Evolutionary conservation across 352 stramenopile genomes (phyloP).

Genomic region (Paralagenidium karlingii): DNA sequence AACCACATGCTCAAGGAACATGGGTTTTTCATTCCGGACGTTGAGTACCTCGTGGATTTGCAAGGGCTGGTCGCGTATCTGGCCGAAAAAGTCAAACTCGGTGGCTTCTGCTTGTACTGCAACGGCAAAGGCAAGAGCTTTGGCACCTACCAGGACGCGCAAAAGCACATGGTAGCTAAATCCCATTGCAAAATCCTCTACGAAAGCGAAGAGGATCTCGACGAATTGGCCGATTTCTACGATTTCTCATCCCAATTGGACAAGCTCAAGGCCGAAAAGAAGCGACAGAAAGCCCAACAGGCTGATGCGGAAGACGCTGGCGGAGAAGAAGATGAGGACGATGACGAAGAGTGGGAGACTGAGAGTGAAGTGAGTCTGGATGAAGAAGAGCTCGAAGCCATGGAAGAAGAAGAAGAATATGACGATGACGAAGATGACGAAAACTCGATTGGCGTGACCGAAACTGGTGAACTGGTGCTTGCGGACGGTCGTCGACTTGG

Average conservation of each 20-base stretch:
- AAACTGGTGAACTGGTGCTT: constrained; percentile 84
- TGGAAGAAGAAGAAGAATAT: constrained; percentile 38
- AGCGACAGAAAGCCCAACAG: too few relatives aligned
- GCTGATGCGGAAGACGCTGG: constrained; percentile 21
- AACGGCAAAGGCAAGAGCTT: constrained; percentile 88
- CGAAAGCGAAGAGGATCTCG: constrained; percentile 80
- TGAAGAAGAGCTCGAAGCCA: constrained; percentile 50
- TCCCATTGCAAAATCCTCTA: constrained; percentile 88
- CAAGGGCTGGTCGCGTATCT: constrained; percentile 89
- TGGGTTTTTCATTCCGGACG: constrained; percentile 93
- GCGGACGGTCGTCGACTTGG: constrained; percentile 72
- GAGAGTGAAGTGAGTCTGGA: background rate
- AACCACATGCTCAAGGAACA: constrained; percentile 89
- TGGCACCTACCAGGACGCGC: constrained; percentile 73
- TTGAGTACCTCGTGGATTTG: constrained; percentile 85
- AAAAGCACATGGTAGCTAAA: constrained; percentile 92
- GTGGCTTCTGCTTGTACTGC: constrained; percentile 93
- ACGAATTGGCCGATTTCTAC: constrained; percentile 86
- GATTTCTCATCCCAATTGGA: constrained; percentile 81
- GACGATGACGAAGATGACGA: constrained; percentile 30
- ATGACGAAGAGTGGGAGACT: constrained; percentile 14
- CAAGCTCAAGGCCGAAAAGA: constrained; percentile 18
- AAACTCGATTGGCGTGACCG: constrained; percentile 60
- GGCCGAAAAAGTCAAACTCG: constrained; percentile 93
- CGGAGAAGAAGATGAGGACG: constrained; percentile 9